Percentiles rank a stretch among this genome's conserved stretches.
These are phyloP conservation scores for Claviceps sorghi DNA, from an alignment of 2,329 filamentous ascomycete genomes.

Conservation along the genomic window DNA sequence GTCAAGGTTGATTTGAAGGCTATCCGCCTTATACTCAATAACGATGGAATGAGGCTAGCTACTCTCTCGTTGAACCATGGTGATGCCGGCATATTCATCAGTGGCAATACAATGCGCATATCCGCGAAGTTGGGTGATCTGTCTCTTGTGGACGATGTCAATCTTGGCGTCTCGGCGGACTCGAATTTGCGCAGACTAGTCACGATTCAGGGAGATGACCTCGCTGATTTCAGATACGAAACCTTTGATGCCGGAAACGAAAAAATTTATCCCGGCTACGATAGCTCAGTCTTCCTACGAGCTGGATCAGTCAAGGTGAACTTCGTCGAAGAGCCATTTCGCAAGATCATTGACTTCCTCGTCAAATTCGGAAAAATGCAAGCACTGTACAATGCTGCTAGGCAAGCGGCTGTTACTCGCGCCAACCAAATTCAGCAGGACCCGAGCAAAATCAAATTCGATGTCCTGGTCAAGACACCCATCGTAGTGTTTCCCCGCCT, in stretches of 20 bases:
- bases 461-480: conserved; percentile 83
- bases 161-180: conserved; percentile 68
- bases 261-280: conserved; percentile 78
- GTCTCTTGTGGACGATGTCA: conserved; percentile 83
- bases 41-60: conserved; percentile 87
- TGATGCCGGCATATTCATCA: conserved; percentile 77
- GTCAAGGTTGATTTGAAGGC: conserved; percentile 90
- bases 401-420: conserved; percentile 85
- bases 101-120: conserved; percentile 74
- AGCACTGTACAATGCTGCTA: conserved; percentile 91
- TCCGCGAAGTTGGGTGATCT: conserved; percentile 77
- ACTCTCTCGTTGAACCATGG: conserved; percentile 87
- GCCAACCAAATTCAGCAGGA: conserved; percentile 87
- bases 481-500: conserved; percentile 87
- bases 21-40: conserved; percentile 89
- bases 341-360: conserved; percentile 93
- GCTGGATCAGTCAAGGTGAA: conserved; percentile 95
- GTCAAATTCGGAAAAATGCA: conserved; percentile 99
- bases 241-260: conserved; percentile 65
- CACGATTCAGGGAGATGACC: conserved; percentile 86
- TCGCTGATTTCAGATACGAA: conserved; percentile 95
- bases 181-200: conserved; percentile 77
- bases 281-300: conserved; percentile 77
- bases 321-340: conserved; percentile 91
- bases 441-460: conserved; percentile 82